A percentile compares a stretch with the other conserved stretches of the same genome.
phyloP scores from a whole-genome alignment of 1,284 basidiomycete genomes.

The Amylostereum areolatum region DNA sequence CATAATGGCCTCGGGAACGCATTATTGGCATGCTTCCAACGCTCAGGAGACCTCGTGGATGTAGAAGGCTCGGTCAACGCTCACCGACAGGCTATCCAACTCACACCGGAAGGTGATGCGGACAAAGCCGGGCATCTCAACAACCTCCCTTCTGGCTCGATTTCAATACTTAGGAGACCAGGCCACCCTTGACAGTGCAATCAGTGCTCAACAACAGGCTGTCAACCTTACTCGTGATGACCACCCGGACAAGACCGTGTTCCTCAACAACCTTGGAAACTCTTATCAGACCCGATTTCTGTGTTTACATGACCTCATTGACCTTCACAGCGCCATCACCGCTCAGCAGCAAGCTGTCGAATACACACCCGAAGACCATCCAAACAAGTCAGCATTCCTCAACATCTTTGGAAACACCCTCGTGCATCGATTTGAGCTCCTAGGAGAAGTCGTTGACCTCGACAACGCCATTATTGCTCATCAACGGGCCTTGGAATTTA shows the following conservation, averaged over 20 bases:
- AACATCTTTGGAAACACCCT: conserved; percentile 21
- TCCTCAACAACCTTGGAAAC: not conserved
- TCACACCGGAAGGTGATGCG: not conserved
- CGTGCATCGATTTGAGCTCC: conserved; percentile 17
- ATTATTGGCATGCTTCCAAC: not conserved
- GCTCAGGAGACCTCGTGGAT: not conserved
- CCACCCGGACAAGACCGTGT: not conserved
- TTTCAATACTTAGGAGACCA: not conserved
- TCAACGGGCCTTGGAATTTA: not conserved
- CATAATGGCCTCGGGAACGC: not conserved
- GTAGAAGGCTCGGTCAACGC: not conserved
- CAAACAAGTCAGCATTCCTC: conserved; percentile 8
- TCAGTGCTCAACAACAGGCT: not conserved
- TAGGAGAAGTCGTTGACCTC: conserved; percentile 15
- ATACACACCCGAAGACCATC: conserved; percentile 1
- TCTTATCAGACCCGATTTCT: not conserved
- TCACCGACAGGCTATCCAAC: not conserved
- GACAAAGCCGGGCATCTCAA: not conserved
- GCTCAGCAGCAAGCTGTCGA: not conserved
- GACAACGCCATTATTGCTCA: conserved; percentile 15
- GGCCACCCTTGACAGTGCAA: conserved; percentile 21
- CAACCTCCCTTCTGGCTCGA: not conserved
- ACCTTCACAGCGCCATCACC: not conserved
- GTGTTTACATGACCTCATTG: not conserved
- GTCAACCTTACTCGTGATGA: not conserved